Evolutionary conservation across 805 yeast genomes (phyloP), one percentile per base, ranked within the genome.

Genomic region (Nakazawaea holstii): DNA sequence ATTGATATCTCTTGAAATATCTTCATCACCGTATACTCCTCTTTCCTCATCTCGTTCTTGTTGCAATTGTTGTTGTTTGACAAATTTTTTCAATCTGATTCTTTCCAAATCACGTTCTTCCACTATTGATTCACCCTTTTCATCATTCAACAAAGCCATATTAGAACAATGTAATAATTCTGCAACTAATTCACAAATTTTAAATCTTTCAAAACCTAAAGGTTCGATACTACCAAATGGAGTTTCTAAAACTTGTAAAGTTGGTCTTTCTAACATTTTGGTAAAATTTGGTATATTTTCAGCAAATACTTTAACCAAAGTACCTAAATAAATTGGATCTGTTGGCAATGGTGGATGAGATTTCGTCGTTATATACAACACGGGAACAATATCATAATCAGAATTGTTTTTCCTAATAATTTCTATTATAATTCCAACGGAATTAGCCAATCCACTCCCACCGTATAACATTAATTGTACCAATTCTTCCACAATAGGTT

Each of bases 91-190:
- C 43, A 84, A 66, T 28, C 80, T 70, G 20, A 68, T 70, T 50
- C 97, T 74, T 32, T 82, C 79, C 10, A 66, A 62, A 58, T 90
- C 96, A 42, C 97, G 76, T 48, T 83, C 80, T 35, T 64, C 64
- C 10, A 87, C 84, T 35, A 87, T 76, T 26, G 71, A 71, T 55
- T 84, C 90, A 15, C 91, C 89, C 45, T 74, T 74, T 36, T 76
- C 79, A 35, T 89, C 90, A 61, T 91, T 94, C 54, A 94, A 74
- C 15, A 90, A 72, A 0, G 85, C 88, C 98, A 94, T 94, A 66
- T 94, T 94, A n/a, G 97, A 89, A 61, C 99, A 94, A 65, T 94
- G 99, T 48, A 94, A 73, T 36, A 94, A 72, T 59, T 94, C 99
- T 0, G 99, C 99, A 42, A 94, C 80, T 45, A 94, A 70, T 66